Evolutionary conservation across 345 rosid species (phyloP), one percentile per base, ranked within the genome.

Genomic region (Boechera retrofracta): DNA sequence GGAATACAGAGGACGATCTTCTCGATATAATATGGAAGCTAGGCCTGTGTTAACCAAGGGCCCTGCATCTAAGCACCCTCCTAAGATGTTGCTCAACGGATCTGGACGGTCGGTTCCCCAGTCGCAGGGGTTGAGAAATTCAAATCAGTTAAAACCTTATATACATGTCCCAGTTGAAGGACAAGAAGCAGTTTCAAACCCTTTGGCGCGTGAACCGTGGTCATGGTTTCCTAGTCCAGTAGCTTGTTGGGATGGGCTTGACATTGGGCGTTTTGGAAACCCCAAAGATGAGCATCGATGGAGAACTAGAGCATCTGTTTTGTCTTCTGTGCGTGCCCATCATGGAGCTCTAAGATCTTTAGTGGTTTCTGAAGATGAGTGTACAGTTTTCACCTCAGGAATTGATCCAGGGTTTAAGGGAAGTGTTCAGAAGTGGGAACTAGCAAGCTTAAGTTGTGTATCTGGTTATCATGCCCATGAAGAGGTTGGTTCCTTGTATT

Each of bases 171-270:
- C 83, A 71, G 71, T 60, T 49, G 88, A 85, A 69, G 85, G 69
- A 55, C 81, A 73, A 39, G 77, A 78, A 76, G 76, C 77, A 54
- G 78, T 75, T 28, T 74, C 89, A 81, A 85, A 83, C 72, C 77
- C 81, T 82, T 67, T 83, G 74, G 86, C 69, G 35, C 82, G 53
- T 67, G 97, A 94, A 77, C 94, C 95, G 33, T 94, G 96, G 97
- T 89, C 87, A 71, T 94, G 97, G 97, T 89, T 88, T 84, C 97
- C 97, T 67, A 89, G 87, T 85, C 91, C 97, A 72, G 91, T 89
- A 71, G 81, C 84, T 72, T 78, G 85, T 82, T 93, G 94, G 98
- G 96, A 91, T 82, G 94, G 91, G 54, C 91, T 88, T 62, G 97
- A 91, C 61, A 84, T 86, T 71, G 96, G 87, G 61, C 97, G 92